These are phyloP conservation scores for Trichocladium uniseriatum DNA, from an alignment of 495 filamentous ascomycete genomes.

Conservation along the genomic window DNA sequence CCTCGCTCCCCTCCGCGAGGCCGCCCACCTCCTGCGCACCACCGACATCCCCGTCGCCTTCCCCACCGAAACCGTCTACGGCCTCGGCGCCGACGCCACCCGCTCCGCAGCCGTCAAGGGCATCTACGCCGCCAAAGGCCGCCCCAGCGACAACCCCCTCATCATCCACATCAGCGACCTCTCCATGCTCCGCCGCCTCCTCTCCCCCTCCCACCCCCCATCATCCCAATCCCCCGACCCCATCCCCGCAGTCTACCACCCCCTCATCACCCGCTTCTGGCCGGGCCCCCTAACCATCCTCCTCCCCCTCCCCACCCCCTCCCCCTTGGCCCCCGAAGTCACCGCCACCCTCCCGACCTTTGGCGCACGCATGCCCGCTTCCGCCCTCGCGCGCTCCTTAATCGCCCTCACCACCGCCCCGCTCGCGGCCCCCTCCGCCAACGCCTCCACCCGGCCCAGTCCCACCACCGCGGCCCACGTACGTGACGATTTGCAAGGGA, in stretches of 20 bases:
- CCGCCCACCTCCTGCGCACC: constrained; percentile 51
- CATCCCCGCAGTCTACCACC: constrained; percentile 74
- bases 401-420: constrained; percentile 68
- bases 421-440: constrained; percentile 90
- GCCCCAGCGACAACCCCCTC: constrained; percentile 88
- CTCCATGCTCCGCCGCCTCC: constrained; percentile 59
- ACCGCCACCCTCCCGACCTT: constrained; percentile 77
- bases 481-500: constrained; percentile 67
- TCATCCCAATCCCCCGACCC: constrained; percentile 29
- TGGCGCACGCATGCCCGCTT: constrained; percentile 80
- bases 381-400: constrained; percentile 72
- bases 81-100: constrained; percentile 89
- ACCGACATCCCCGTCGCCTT: constrained; percentile 78
- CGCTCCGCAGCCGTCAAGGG: constrained; percentile 60
- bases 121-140: constrained; percentile 83
- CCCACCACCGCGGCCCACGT: constrained; percentile 89
- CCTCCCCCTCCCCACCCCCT: background rate
- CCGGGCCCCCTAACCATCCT: constrained; percentile 79
- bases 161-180: constrained; percentile 87
- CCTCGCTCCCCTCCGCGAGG: constrained; percentile 34
- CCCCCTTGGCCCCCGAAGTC: constrained; percentile 66
- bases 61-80: constrained; percentile 97
- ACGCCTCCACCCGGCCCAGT: constrained; percentile 83
- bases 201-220: constrained; percentile 21
- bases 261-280: constrained; percentile 81